These are phyloP conservation scores for Saturnispora ahearnii DNA, from an alignment of 805 yeast genomes.

Conservation along the genomic window DNA sequence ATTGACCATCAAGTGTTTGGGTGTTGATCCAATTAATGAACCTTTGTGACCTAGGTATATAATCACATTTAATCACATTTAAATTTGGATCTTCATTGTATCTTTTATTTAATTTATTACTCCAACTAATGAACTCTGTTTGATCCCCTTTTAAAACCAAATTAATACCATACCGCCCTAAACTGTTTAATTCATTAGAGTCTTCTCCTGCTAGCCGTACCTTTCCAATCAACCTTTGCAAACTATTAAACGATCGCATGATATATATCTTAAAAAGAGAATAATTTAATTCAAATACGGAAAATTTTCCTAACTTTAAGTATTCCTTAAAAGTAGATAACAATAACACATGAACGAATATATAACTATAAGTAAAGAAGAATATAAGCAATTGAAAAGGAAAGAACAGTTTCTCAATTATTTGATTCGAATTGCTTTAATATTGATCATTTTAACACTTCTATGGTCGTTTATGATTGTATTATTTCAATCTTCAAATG, in stretches of 20 bases:
- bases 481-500: background rate
- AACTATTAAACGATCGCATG: background rate
- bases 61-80: background rate
- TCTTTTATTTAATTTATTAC: background rate
- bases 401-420: background rate
- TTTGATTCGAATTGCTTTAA: background rate
- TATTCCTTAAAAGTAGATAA: background rate
- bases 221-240: background rate
- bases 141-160: background rate
- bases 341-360: background rate
- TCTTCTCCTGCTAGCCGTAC: background rate
- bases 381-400: background rate
- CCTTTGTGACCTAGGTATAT: background rate
- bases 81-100: background rate
- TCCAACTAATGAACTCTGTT: background rate
- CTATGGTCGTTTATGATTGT: background rate
- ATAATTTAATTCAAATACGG: too few relatives aligned
- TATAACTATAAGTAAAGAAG: background rate
- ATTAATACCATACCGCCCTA: slow-evolving; percentile 2
- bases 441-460: background rate
- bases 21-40: background rate
- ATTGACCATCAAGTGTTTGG: background rate
- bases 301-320: background rate
- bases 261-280: too few relatives aligned
- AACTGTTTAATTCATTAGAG: background rate